These are phyloP conservation scores for Didymella segeticola DNA, from an alignment of 2,329 filamentous ascomycete genomes.

Conservation along the genomic window DNA sequence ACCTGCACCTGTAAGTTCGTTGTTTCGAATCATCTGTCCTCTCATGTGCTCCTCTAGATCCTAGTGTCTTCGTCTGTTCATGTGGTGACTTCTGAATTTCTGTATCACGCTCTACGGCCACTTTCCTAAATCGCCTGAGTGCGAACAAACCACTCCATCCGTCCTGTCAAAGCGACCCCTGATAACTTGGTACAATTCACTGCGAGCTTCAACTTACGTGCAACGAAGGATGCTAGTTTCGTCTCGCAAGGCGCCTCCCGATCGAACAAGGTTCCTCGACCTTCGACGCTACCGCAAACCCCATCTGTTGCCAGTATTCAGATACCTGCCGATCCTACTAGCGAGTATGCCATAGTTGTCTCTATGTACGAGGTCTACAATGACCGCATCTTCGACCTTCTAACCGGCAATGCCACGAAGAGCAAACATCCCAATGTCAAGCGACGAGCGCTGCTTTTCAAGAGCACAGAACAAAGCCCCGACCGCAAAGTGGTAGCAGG, in stretches of 20 bases:
- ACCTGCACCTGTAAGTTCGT: slow-evolving; percentile 53
- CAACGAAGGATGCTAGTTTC: slow-evolving; percentile 61
- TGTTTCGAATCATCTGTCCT: slow-evolving; percentile 12
- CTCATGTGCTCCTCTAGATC: slow-evolving; percentile 14
- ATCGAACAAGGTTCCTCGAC: slow-evolving; percentile 67
- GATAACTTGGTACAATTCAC: slow-evolving; percentile 34
- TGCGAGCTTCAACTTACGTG: slow-evolving; percentile 36
- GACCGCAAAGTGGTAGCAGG: slow-evolving; percentile 96
- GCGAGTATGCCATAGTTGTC: slow-evolving; percentile 86
- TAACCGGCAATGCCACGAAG: slow-evolving; percentile 68
- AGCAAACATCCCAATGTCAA: slow-evolving; percentile 59
- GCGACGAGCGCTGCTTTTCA: slow-evolving; percentile 87
- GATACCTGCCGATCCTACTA: slow-evolving; percentile 69
- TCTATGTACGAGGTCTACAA: slow-evolving; percentile 99
- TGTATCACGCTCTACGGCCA: slow-evolving; percentile 32
- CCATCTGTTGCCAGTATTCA: slow-evolving; percentile 77
- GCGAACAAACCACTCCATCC: slow-evolving; percentile 25
- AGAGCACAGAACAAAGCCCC: slow-evolving; percentile 83
- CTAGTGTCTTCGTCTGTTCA: slow-evolving; percentile 21
- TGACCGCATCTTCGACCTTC: slow-evolving; percentile 92
- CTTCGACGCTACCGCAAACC: slow-evolving; percentile 73
- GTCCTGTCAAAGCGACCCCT: slow-evolving; percentile 42
- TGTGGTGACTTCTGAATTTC: slow-evolving; percentile 19
- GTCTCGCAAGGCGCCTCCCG: slow-evolving; percentile 63
- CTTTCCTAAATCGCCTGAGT: slow-evolving; percentile 27